Percentiles rank a stretch among this genome's conserved stretches.
Conservation (phyloP, 176 grass and related monocot species). For the Puccinellia tenuiflora region DNA sequence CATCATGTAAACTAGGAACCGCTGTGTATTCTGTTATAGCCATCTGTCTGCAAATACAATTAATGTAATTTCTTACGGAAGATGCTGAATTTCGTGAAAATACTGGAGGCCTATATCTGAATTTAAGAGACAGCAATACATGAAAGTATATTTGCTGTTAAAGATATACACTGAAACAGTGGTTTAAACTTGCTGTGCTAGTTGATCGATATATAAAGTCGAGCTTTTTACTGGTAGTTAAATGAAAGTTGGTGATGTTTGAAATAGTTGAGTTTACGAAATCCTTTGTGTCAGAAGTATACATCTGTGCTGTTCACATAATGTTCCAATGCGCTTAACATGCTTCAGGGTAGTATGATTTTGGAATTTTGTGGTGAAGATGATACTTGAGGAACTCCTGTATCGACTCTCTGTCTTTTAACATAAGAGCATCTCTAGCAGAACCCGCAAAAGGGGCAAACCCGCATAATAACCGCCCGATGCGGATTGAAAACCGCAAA, state of each 20-base stretch:
- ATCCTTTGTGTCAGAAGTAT: background rate
- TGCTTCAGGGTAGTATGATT: conserved; percentile 58
- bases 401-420: conserved; percentile 35
- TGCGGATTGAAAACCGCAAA: too few relatives aligned
- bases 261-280: background rate
- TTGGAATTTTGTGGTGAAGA: conserved; percentile 36
- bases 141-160: background rate
- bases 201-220: background rate
- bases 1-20: background rate
- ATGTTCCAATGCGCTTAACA: background rate
- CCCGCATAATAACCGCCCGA: too few relatives aligned
- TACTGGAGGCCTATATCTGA: background rate
- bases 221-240: background rate
- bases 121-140: background rate
- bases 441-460: too few relatives aligned
- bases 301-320: background rate
- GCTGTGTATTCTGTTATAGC: background rate
- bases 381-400: conserved; percentile 28
- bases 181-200: background rate
- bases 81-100: background rate
- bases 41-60: background rate
- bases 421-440: too few relatives aligned
- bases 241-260: background rate
- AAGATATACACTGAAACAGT: background rate
- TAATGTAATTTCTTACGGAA: background rate